Conservation (phyloP, 441 rosid species). For the Dalechampia spathulata region DNA sequence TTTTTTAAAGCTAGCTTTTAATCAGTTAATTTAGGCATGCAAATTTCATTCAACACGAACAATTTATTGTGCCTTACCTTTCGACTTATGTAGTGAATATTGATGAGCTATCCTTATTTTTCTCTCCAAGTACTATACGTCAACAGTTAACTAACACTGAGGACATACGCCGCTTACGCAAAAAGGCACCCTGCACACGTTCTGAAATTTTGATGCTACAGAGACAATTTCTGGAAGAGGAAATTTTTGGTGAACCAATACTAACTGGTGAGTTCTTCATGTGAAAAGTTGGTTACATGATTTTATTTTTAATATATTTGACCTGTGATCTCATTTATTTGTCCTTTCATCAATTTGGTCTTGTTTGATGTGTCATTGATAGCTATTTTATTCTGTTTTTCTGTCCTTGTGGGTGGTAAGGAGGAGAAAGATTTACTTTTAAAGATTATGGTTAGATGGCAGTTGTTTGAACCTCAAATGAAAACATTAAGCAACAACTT, state of each 20-base stretch:
- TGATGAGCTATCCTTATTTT: conserved; percentile 22
- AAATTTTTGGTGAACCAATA: conserved; percentile 55
- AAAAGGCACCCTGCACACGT: conserved; percentile 95
- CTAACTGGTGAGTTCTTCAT: conserved; percentile 59
- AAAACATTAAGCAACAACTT: no score
- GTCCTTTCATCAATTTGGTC: no score
- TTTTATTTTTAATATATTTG: neutral
- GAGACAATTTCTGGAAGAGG: conserved; percentile 73
- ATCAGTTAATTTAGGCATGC: neutral
- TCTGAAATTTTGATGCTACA: conserved; percentile 79
- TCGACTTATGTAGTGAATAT: conserved; percentile 9
- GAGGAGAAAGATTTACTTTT: neutral
- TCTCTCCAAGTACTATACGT: conserved; percentile 65
- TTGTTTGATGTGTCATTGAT: no score
- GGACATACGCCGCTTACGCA: conserved; percentile 86
- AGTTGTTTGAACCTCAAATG: neutral
- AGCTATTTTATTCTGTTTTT: neutral
- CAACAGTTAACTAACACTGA: conserved; percentile 83
- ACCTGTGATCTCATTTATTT: neutral
- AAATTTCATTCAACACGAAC: neutral
- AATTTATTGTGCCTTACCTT: neutral
- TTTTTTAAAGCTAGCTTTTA: neutral
- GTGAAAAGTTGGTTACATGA: conserved; percentile 5
- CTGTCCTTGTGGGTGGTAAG: neutral
- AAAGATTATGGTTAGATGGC: neutral